Percentiles rank a stretch among this genome's conserved stretches.
Evolutionary conservation across 192 early-diverging fungal species (phyloP).

Genomic region (Coemansia sp.): DNA sequence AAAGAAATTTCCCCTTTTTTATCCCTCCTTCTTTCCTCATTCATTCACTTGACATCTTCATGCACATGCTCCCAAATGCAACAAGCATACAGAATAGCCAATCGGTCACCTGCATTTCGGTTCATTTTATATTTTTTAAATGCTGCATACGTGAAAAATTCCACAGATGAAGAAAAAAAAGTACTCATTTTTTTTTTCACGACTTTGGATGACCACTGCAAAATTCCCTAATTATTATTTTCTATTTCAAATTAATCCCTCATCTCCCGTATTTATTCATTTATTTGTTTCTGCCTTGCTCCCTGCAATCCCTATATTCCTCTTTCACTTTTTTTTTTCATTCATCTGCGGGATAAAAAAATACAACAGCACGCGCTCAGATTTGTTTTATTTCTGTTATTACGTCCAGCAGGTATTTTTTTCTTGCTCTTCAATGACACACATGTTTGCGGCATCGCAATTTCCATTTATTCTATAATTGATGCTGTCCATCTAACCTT

Average conservation of each 20-base stretch:
- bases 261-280: slow-evolving; percentile 19
- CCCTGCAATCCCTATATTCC: slow-evolving; percentile 19
- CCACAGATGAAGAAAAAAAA: slow-evolving; percentile 2
- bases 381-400: not conserved
- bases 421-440: not conserved
- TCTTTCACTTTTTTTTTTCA: slow-evolving; percentile 44
- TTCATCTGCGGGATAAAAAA: slow-evolving; percentile 32
- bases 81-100: not conserved
- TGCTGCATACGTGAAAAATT: not conserved
- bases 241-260: slow-evolving; percentile 18
- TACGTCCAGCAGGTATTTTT: not conserved
- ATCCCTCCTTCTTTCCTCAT: slow-evolving; percentile 11
- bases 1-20: not conserved
- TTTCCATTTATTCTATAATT: not conserved
- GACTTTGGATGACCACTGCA: not conserved
- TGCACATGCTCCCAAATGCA: slow-evolving; percentile 1
- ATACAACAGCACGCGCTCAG: not conserved
- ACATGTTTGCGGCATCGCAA: not conserved
- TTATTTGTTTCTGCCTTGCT: slow-evolving; percentile 7
- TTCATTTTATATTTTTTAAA: not conserved
- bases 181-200: not conserved
- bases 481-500: not conserved
- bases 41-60: slow-evolving; percentile 13
- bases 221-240: slow-evolving; percentile 1
- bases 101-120: not conserved